Evolutionary conservation across 2,329 filamentous ascomycete genomes (phyloP), one percentile per base, ranked within the genome.

Genomic region (Cadophora luteo-olivacea): DNA sequence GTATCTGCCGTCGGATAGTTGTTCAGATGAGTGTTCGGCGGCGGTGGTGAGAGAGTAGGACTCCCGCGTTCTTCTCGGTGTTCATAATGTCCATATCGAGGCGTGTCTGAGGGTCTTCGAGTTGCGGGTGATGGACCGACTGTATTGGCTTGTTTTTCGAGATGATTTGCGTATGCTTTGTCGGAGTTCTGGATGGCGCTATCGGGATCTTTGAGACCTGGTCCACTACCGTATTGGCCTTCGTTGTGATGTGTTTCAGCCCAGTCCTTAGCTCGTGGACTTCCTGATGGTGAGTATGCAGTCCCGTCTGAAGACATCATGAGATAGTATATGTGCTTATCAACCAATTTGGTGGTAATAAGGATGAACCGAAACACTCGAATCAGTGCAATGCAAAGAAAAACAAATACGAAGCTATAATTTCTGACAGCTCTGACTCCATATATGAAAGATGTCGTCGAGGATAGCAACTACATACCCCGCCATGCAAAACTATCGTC

Each of bases 121-220:
- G 58, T 68, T 6, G 66, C 61, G n/a, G 70, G 70, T 25, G 69
- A 70, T 22, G 64, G 36, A 32, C 72, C 72, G 33, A 72, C 72
- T 14, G 45, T 25, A 29, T 72, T 52, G 32, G 65, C 52, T 12
- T 61, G 65, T 63, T 72, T 73, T 6, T 75, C 62, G 24, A 69
- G 22, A 33, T 72, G 71, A 4, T 66, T 24, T 19, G 52, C 41
- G 60, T 69, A 72, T 45, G 62, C 67, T 25, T 12, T 33, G 25
- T 74, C 68, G 16, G 72, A 72, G 24, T 70, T 70, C 45, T 72
- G 70, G 32, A 74, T 73, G 3, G 38, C 38, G 24, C 72, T 72
- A 24, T 70, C 55, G 22, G 69, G 69, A 41, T 73, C 69, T 60
- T 58, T 66, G 9, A 74, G 64, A 5, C 72, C 69, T 29, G 72